Conservation (phyloP, 495 filamentous ascomycete genomes). For the Pyrenula aspistea region DNA sequence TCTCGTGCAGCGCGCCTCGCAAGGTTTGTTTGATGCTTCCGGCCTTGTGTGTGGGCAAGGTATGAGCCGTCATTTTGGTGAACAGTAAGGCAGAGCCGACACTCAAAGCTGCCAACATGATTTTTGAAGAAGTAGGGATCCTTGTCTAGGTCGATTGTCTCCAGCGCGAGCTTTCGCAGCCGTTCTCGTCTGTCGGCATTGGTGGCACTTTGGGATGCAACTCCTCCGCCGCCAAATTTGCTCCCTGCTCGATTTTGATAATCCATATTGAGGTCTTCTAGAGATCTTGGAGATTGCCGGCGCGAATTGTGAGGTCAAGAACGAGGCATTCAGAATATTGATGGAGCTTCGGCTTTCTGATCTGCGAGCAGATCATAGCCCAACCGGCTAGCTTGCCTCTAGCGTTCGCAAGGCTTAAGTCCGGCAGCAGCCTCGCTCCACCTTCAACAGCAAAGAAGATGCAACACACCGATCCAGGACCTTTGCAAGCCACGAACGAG, state of each 20-base stretch:
- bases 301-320: no score
- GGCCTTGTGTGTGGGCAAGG: slow-evolving; percentile 95
- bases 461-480: no score
- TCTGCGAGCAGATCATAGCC: no score
- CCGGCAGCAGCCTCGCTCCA: no score
- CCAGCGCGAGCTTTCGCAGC: slow-evolving; percentile 92
- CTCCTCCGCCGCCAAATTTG: slow-evolving; percentile 96
- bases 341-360: no score
- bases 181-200: slow-evolving; percentile 97
- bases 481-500: no score
- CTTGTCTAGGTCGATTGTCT: slow-evolving; percentile 98
- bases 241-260: slow-evolving; percentile 89
- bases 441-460: no score
- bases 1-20: slow-evolving; percentile 88
- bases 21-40: slow-evolving; percentile 99
- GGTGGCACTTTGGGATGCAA: slow-evolving; percentile 82
- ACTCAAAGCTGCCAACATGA: slow-evolving; percentile 96
- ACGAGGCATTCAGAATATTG: no score
- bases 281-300: no score
- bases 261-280: slow-evolving; percentile 7
- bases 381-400: no score
- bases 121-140: slow-evolving; percentile 99
- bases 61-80: slow-evolving; percentile 99
- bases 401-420: no score
- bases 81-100: slow-evolving; percentile 94